phyloP scores from a whole-genome alignment of 805 yeast genomes.

The Saccharomycopsis vini region DNA sequence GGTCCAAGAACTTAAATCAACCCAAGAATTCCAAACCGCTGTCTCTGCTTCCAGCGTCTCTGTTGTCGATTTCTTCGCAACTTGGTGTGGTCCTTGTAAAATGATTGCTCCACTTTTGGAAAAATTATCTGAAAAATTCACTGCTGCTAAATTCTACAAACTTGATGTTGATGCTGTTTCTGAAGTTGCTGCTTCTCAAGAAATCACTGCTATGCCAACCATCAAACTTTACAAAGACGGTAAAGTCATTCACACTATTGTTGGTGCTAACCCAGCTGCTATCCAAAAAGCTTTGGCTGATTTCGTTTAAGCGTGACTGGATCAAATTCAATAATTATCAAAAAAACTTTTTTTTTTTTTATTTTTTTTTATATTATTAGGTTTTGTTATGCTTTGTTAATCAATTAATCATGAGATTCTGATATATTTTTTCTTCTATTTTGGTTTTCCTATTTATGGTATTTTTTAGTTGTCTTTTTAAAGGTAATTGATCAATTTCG shows the following conservation, averaged over 20 bases:
- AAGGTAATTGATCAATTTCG: no score
- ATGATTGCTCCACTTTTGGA: slow-evolving; percentile 92
- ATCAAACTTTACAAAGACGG: slow-evolving; percentile 76
- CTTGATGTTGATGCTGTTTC: slow-evolving; percentile 84
- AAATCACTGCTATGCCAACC: slow-evolving; percentile 57
- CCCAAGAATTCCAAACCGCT: slow-evolving; percentile 59
- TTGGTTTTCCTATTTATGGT: no score
- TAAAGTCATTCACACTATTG: slow-evolving; percentile 64
- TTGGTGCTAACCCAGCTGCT: slow-evolving; percentile 86
- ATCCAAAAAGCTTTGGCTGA: slow-evolving; percentile 59
- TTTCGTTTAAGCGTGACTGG: slow-evolving; percentile 32
- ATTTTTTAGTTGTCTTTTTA: no score
- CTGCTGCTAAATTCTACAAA: slow-evolving; percentile 70
- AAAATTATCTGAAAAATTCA: slow-evolving; percentile 57
- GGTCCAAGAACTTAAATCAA: slow-evolving; percentile 44
- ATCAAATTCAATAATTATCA: no score
- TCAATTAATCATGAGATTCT: no score
- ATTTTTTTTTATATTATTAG: background rate
- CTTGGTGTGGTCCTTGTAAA: slow-evolving; percentile 99
- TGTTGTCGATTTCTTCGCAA: slow-evolving; percentile 92
- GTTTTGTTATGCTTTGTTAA: background rate
- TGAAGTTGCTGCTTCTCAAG: slow-evolving; percentile 60
- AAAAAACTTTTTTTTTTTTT: background rate
- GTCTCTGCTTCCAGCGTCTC: slow-evolving; percentile 60
- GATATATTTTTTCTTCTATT: no score